phyloP scores from a whole-genome alignment of 2,329 filamentous ascomycete genomes.

The Sarocladium kiliense region DNA sequence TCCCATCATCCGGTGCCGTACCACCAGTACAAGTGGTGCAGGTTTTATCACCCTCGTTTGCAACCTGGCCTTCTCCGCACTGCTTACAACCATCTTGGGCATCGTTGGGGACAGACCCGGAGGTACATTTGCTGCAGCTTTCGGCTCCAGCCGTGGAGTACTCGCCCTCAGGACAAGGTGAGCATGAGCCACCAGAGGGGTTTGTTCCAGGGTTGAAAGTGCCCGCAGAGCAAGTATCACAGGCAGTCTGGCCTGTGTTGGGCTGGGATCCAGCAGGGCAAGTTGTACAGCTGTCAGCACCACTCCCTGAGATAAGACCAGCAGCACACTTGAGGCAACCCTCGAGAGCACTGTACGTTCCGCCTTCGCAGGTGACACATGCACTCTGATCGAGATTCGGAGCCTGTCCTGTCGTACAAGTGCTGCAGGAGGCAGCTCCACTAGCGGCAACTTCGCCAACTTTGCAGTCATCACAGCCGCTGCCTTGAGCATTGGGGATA shows the following conservation, averaged over 20 bases:
- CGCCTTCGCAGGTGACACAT: neutral
- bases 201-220: neutral
- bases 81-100: neutral
- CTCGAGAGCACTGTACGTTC: neutral
- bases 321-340: neutral
- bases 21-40: neutral
- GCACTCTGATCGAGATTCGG: neutral
- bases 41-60: neutral
- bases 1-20: neutral
- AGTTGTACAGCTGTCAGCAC: neutral
- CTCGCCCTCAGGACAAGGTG: neutral
- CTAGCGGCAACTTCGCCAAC: neutral
- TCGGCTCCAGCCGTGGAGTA: neutral
- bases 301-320: neutral
- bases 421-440: neutral
- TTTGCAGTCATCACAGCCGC: neutral
- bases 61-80: neutral
- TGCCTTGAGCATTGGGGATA: neutral
- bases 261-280: neutral
- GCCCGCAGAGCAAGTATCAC: neutral
- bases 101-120: neutral
- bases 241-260: neutral
- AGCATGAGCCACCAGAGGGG: neutral
- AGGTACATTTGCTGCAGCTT: neutral
- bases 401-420: neutral